Evolutionary conservation across 768 basidiomycete genomes (phyloP), one percentile per base, ranked within the genome.

Genomic region (Amanita pseudoporphyria): DNA sequence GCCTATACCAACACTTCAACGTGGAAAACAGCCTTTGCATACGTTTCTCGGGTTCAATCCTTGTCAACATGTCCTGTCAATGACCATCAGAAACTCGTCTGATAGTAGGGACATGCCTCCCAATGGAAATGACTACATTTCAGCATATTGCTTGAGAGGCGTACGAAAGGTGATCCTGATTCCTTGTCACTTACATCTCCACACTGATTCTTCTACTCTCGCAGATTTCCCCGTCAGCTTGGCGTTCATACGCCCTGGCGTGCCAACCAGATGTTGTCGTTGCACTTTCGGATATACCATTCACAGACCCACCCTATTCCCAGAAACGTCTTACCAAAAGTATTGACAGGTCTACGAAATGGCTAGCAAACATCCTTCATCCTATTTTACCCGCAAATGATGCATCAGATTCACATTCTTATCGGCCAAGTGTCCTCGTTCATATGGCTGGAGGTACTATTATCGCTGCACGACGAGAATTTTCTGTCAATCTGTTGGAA

Each of bases 311-410:
- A 0, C 78, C 84, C 0, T 74, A 79, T 53, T 89, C 87, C 3
- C 89, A 92, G 58, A 90, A 86, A 54, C 78, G 89, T 2, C 63
- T 82, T 5, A 81, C 76, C 22, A 91, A 89, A 60, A 82, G 82
- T 57, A 73, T 89, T 46, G 83, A 88, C 38, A 73, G 88, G 22
- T 81, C 80, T 2, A 59, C 68, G 0, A 63, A 72, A 0, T 92
- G 89, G 89, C 63, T 90, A 0, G 63, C 71, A 0, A 67, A 73
- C 30, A 53, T 87, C 1, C 69, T 89, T 2, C 16, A 21, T 32
- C 45, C 19, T 45, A 12, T 31, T 35, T 5, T 22, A 52, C 5
- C 21, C 1, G 16, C 18, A 3, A 24, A 16, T 9, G 12, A 35
- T 31, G 6, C 30, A 19, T 13, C 40, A 9, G 28, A 41, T 16